Evolutionary conservation across 441 rosid species (phyloP).

Genomic region (Mallotus japonicus): DNA sequence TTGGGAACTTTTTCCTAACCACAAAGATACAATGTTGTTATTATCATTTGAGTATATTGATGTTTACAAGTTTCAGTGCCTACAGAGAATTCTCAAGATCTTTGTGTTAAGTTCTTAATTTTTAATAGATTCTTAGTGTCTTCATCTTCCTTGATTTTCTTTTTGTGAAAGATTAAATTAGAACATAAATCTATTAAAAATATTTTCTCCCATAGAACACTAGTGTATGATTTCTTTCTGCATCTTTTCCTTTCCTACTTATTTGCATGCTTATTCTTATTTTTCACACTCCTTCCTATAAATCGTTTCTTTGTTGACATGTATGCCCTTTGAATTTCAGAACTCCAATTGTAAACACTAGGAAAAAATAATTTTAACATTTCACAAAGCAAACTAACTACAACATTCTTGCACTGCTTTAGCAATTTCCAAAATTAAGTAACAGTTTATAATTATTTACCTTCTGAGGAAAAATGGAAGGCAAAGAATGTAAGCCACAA

Average conservation of each 20-base stretch:
- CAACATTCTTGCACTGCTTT: conserved; percentile 17
- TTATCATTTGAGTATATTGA: no score
- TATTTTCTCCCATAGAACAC: background rate
- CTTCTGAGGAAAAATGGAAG: conserved; percentile 45
- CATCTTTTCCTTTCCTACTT: background rate
- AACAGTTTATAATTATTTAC: conserved; percentile 31
- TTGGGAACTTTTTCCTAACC: no score
- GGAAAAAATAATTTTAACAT: conserved; percentile 3
- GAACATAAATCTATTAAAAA: background rate
- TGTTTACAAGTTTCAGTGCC: no score
- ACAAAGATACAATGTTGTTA: no score
- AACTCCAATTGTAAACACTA: background rate
- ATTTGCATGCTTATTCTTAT: background rate
- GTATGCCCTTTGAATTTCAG: no score
- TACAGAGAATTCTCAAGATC: no score
- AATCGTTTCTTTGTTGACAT: background rate
- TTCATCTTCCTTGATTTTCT: no score
- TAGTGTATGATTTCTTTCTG: background rate
- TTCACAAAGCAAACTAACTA: conserved; percentile 13
- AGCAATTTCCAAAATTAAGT: conserved; percentile 23
- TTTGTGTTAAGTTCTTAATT: no score
- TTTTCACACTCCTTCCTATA: background rate
- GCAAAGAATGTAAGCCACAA: conserved; percentile 36
- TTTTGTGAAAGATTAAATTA: no score
- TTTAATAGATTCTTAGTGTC: no score